Percentiles rank a stretch among this genome's conserved stretches.
Evolutionary conservation across 2,329 filamentous ascomycete genomes (phyloP).

Genomic region (Calonectria montana): DNA sequence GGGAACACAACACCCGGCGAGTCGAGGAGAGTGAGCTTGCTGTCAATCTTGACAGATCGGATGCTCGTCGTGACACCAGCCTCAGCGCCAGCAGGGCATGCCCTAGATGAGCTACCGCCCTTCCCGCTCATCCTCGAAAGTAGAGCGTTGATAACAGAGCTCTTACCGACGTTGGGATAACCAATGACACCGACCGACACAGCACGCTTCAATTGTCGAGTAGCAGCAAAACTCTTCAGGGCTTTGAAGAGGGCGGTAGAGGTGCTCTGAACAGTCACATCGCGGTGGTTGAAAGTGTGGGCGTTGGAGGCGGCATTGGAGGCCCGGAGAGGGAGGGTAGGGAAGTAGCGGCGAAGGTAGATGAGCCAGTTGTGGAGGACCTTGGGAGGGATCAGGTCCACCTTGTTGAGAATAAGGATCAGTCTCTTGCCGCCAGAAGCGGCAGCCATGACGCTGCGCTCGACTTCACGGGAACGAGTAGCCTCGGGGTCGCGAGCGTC

Average conservation of each 20-base stretch:
- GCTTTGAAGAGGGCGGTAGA: constrained; percentile 87
- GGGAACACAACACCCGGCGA: constrained; percentile 97
- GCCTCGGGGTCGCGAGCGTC: constrained; percentile 93
- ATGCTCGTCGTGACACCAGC: constrained; percentile 92
- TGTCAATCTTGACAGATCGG: constrained; percentile 92
- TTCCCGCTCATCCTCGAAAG: constrained; percentile 79
- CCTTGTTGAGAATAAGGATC: constrained; percentile 95
- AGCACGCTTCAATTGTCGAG: constrained; percentile 86
- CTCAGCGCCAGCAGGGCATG: constrained; percentile 90
- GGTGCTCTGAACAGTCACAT: constrained; percentile 87
- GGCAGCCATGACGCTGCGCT: constrained; percentile 91
- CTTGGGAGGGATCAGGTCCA: constrained; percentile 85
- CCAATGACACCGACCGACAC: constrained; percentile 94
- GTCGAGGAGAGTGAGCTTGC: constrained; percentile 92
- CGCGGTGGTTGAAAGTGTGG: constrained; percentile 91
- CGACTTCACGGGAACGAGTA: constrained; percentile 89
- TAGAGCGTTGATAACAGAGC: constrained; percentile 94
- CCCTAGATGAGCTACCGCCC: constrained; percentile 65
- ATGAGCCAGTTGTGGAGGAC: constrained; percentile 87
- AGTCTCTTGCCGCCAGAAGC: constrained; percentile 85
- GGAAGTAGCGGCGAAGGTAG: constrained; percentile 89
- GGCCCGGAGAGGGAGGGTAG: constrained; percentile 88
- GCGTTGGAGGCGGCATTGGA: constrained; percentile 86
- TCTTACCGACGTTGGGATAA: constrained; percentile 97
- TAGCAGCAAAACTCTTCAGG: constrained; percentile 87